Percentiles rank a stretch among this genome's conserved stretches.
Evolutionary conservation across 805 yeast genomes (phyloP).

Genomic region (Suhomyces faveliae): DNA sequence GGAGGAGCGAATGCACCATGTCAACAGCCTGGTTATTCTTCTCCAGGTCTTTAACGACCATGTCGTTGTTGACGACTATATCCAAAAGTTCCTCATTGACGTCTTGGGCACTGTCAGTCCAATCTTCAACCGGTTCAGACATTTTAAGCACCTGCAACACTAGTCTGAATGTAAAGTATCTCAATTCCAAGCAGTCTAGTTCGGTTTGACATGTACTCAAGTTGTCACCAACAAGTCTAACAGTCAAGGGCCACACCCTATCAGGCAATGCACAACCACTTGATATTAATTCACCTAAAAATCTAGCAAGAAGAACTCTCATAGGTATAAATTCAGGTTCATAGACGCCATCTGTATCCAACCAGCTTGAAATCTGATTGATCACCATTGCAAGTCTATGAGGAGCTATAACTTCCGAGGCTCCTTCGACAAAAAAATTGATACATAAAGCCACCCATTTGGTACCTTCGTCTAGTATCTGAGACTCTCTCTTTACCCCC

Average conservation of each 20-base stretch:
- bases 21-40: constrained; percentile 30
- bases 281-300: constrained; percentile 32
- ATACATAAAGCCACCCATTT: constrained; percentile 48
- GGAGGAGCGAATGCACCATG: constrained; percentile 36
- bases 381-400: constrained; percentile 66
- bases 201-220: constrained; percentile 41
- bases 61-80: constrained; percentile 30
- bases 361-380: constrained; percentile 52
- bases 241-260: constrained; percentile 36
- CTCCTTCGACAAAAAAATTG: constrained; percentile 35
- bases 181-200: constrained; percentile 41
- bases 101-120: constrained; percentile 36
- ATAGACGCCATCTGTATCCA: constrained; percentile 60
- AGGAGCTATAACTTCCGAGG: constrained; percentile 50
- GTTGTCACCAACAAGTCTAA: constrained; percentile 43
- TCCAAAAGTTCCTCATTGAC: constrained; percentile 46
- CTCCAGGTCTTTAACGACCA: constrained; percentile 16
- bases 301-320: constrained; percentile 51
- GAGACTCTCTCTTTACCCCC: constrained; percentile 45
- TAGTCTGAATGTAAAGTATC: constrained; percentile 46
- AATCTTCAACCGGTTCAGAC: constrained; percentile 30
- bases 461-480: constrained; percentile 45
- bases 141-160: constrained; percentile 16
- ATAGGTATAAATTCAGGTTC: constrained; percentile 51
- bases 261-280: constrained; percentile 22